phyloP scores from a whole-genome alignment of 306 rosid species.

The Lupinus albus region DNA sequence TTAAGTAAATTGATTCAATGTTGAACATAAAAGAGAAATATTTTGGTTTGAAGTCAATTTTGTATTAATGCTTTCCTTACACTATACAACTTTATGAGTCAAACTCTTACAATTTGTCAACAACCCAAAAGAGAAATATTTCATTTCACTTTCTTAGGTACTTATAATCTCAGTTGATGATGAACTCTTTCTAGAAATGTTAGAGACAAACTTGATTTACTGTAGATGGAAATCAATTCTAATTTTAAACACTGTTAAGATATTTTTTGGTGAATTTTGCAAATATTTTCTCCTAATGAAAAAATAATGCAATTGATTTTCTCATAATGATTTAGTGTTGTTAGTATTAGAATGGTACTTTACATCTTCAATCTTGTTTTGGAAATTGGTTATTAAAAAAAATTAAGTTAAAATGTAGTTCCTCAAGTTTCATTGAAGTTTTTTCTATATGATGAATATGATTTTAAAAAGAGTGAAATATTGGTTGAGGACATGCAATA shows the following conservation, averaged over 20 bases:
- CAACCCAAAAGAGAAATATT: background rate
- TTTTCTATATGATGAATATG: too few species aligned
- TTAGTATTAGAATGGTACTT: too few species aligned
- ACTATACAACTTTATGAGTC: background rate
- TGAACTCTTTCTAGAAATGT: background rate
- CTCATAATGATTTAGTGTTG: too few species aligned
- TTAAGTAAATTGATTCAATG: background rate
- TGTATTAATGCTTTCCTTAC: constrained; percentile 22
- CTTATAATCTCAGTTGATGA: background rate
- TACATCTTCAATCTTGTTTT: too few species aligned
- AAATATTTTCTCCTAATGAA: too few species aligned
- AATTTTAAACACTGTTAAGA: background rate
- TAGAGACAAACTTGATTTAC: constrained; percentile 1
- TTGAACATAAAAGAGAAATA: constrained; percentile 1
- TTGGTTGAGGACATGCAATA: too few species aligned
- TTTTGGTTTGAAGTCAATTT: constrained; percentile 27
- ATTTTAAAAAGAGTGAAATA: too few species aligned
- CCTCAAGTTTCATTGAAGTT: too few species aligned
- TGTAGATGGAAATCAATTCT: background rate
- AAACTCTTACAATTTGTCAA: background rate
- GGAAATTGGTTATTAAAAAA: too few species aligned
- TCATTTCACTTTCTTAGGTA: background rate
- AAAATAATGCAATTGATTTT: too few species aligned
- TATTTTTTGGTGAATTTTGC: too few species aligned
- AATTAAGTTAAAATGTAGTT: too few species aligned